phyloP scores from a whole-genome alignment of 805 yeast species.

The Hanseniaspora vineae region DNA sequence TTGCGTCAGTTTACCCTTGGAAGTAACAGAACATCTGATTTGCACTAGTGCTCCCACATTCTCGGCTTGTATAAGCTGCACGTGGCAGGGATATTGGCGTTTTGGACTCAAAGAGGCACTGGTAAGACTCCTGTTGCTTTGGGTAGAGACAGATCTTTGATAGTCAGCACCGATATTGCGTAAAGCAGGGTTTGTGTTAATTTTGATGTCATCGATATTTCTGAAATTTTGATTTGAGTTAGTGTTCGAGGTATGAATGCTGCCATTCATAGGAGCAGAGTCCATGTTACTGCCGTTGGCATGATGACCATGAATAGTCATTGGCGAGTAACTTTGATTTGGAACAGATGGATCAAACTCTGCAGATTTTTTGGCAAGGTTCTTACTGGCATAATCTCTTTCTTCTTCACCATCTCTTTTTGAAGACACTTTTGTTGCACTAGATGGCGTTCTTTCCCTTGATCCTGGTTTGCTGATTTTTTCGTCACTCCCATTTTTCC shows the following conservation, averaged over 20 bases:
- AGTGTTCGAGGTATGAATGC: too few relatives aligned
- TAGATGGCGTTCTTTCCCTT: too few relatives aligned
- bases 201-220: too few relatives aligned
- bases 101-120: slow-evolving; percentile 16
- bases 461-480: too few relatives aligned
- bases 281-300: too few relatives aligned
- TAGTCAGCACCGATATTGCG: slow-evolving; percentile 4
- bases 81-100: slow-evolving; percentile 34
- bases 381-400: background rate
- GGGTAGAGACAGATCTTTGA: background rate
- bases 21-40: slow-evolving; percentile 41
- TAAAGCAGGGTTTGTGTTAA: too few relatives aligned
- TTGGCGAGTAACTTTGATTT: slow-evolving; percentile 17
- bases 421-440: too few relatives aligned
- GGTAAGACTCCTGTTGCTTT: slow-evolving; percentile 12
- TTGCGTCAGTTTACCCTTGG: slow-evolving; percentile 34
- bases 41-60: slow-evolving; percentile 32
- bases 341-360: slow-evolving; percentile 20
- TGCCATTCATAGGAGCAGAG: too few relatives aligned
- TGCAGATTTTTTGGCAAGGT: slow-evolving; percentile 8
- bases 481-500: too few relatives aligned
- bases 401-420: too few relatives aligned
- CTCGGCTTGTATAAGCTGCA: slow-evolving; percentile 36
- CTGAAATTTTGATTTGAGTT: too few relatives aligned
- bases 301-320: slow-evolving; percentile 5